Base-by-base conservation (phyloP, 192 early-diverging fungal species). In the Backusella macrospora region DNA sequence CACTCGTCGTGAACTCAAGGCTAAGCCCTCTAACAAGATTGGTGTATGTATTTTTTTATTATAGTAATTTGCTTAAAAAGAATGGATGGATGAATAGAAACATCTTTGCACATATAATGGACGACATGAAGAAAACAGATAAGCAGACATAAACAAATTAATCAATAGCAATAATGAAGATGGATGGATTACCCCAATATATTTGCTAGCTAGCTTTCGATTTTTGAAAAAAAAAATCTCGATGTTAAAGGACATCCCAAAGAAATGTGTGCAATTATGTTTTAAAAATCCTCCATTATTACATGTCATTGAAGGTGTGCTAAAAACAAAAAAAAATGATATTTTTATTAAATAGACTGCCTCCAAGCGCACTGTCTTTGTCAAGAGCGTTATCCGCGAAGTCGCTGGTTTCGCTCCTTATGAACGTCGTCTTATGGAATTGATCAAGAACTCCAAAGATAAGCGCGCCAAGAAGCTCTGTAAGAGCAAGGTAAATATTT, bases 381-480 rank as follows among this genome's bases (percentile, higher is more conserved):
- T 99, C 73, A 93, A 93, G 80, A 91, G 91, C 80, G 80, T 99
- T 78, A 86, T 99, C 83, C 96, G 98, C 78, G 98, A 99, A 87
- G 97, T 99, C 42, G 90, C 88, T 80, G 98, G 98, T 68, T 99
- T 93, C 79, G 93, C 98, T 66, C 98, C 98, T 65, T 99, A 99
- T 84, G 98, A 99, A 87, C 92, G 91, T 77, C 92, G 98, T 86
- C 92, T 99, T 77, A 98, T 99, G 96, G 98, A 99, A 91, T 90
- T 99, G 93, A 87, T 99, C 83, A 97, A 96, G 92, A 98, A 98
- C 93, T 95, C 94, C 86, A 97, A 96, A 86, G 98, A 99, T 86
- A 99, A 99, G 96, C 94, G 98, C 83, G 98, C 98, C 70, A 91
- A 95, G 85, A 96, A 95, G 91, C 91, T 99, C 71, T 94, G 95